phyloP scores from a whole-genome alignment of 768 basidiomycete species.

The Sporobolomyces pararoseus region DNA sequence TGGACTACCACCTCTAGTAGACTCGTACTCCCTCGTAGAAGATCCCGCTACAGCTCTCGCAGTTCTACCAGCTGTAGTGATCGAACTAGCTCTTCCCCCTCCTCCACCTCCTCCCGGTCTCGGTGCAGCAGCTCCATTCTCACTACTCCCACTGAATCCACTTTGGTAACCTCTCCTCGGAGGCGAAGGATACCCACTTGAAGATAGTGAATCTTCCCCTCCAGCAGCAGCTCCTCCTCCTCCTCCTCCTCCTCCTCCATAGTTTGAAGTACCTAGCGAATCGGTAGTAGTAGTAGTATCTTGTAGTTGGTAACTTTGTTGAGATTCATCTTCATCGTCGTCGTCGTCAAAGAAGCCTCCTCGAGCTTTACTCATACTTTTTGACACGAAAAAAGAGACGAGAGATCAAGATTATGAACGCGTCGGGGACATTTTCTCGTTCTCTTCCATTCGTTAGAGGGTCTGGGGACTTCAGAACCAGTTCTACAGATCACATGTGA shows the following conservation, averaged over 20 bases:
- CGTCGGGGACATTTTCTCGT: too few species aligned
- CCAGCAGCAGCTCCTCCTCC: background rate
- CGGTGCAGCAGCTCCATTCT: background rate
- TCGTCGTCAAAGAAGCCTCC: slow-evolving; percentile 37
- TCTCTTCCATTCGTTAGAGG: too few species aligned
- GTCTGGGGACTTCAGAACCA: too few species aligned
- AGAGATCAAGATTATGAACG: too few species aligned
- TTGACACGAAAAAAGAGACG: too few species aligned
- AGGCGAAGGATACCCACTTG: slow-evolving; percentile 1
- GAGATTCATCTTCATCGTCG: slow-evolving; percentile 27
- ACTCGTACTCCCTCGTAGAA: slow-evolving; percentile 14
- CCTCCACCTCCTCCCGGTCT: background rate
- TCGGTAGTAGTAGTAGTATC: too few species aligned
- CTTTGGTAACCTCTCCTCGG: background rate
- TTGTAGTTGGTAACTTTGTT: too few species aligned
- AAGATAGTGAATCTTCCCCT: slow-evolving; percentile 16
- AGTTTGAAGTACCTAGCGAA: slow-evolving; percentile 5
- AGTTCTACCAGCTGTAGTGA: background rate
- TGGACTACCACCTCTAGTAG: slow-evolving; percentile 25
- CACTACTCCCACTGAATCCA: background rate
- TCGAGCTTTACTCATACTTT: background rate
- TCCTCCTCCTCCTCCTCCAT: background rate
- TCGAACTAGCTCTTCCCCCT: slow-evolving; percentile 4
- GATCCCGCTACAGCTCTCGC: slow-evolving; percentile 17
- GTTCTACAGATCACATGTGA: too few species aligned